Conservation (phyloP, 306 rosid species). For the Glycine soja region DNA sequence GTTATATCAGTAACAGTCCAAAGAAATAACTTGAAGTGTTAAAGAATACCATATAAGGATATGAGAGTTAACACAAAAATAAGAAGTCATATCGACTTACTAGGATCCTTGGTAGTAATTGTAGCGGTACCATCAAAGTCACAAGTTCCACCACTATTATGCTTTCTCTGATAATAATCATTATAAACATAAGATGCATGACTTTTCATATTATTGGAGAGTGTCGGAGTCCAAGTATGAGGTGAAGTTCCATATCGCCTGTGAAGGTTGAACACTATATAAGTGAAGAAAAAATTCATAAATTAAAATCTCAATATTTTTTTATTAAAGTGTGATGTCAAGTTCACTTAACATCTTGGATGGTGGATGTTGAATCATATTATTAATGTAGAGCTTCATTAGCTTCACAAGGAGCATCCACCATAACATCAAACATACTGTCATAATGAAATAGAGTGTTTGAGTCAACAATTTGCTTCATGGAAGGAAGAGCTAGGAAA, state of each 20-base stretch:
- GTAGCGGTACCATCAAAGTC: slow-evolving; percentile 88
- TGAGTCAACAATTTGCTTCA: slow-evolving; percentile 98
- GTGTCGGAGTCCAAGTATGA: no score
- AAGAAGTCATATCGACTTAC: slow-evolving; percentile 64
- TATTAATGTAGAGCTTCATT: slow-evolving; percentile 76
- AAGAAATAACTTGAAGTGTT: slow-evolving; percentile 16
- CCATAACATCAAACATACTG: slow-evolving; percentile 99
- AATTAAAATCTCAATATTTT: no score
- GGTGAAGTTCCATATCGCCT: no score
- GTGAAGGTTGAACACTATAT: no score
- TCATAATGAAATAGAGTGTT: slow-evolving; percentile 89
- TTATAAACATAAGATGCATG: slow-evolving; percentile 96
- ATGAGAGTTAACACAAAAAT: slow-evolving; percentile 28
- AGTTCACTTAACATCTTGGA: no score
- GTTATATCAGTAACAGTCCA: background rate
- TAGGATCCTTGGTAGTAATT: slow-evolving; percentile 70
- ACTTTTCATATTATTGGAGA: slow-evolving; percentile 60
- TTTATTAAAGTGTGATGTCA: no score
- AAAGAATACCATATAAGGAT: slow-evolving; percentile 4
- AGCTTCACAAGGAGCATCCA: slow-evolving; percentile 93
- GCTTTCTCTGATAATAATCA: slow-evolving; percentile 86
- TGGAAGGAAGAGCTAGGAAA: slow-evolving; percentile 80
- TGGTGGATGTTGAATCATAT: slow-evolving; percentile 57
- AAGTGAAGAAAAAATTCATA: no score
- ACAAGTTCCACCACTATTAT: slow-evolving; percentile 82